Evolutionary conservation across 2,329 filamentous ascomycete genomes (phyloP), one percentile per base, ranked within the genome.

Genomic region (Fusarium begoniae): DNA sequence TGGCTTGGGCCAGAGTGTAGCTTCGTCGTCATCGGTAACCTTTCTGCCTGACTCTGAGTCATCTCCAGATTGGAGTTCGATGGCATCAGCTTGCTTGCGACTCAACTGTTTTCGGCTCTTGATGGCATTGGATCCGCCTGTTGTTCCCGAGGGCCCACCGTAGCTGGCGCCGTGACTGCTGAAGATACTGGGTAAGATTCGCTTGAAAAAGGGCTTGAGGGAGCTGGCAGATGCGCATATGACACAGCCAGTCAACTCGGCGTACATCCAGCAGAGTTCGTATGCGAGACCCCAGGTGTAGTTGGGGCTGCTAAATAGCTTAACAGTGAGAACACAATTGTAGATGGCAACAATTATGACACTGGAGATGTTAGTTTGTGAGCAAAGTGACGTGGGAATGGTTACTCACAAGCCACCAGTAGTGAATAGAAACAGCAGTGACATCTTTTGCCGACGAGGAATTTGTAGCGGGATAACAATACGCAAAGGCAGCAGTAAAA

Each of bases 201-300:
- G 45, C 24, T 75, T 73, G 38, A 77, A 77, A 44, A 77, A 54
- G 0, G 75, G 75, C 8, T 77, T 77, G 11, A 77, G 35, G 0
- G 75, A 77, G 14, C 73, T 77, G 2, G 75, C 74, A 0, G 74
- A 77, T 9, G 75, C 75, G 5, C 75, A 77, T 28, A 77, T 72
- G 17, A 77, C 74, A 18, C 75, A 77, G 1, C 75, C 75, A 3
- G 74, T 77, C 5, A 77, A 24, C 22, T 76, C 75, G 12, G 74
- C 75, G 10, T 77, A 77, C 75, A 77, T 77, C 75, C 75, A 77
- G 24, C 72, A 77, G 1, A 77, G 24, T 14, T 77, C 72, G 12
- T 77, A 74, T 18, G 75, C 64, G 5, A 77, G 45, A 3, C 75
- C 75, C 75, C 75, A 77, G 2, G 75, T 77, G 3, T 77, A 77